phyloP scores from a whole-genome alignment of 495 filamentous ascomycete species.

The Hyaloscypha bicolor region DNA sequence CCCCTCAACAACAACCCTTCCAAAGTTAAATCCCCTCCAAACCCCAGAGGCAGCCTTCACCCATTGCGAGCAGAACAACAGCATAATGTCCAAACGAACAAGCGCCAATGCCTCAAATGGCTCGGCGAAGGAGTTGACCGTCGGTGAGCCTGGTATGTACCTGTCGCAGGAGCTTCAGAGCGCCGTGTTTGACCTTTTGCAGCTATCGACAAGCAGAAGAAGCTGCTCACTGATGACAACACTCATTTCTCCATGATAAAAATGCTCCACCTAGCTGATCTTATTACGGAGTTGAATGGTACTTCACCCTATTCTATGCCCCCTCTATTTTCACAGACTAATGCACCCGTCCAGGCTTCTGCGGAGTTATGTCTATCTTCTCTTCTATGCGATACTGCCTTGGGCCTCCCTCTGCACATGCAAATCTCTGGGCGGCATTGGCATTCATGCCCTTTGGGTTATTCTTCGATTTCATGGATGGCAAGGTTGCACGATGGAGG shows the following conservation, averaged over 20 bases:
- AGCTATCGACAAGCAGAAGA: constrained; percentile 85
- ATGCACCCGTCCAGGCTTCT: constrained; percentile 56
- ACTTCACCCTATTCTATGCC: not conserved
- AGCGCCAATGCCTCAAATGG: constrained; percentile 44
- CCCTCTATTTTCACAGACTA: not conserved
- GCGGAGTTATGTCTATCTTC: constrained; percentile 91
- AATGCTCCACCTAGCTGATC: constrained; percentile 90
- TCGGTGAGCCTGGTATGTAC: constrained; percentile 28
- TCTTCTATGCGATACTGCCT: constrained; percentile 94
- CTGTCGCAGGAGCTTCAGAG: not conserved
- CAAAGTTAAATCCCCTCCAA: not conserved
- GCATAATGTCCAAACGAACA: constrained; percentile 53
- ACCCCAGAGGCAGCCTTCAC: not conserved
- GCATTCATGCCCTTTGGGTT: constrained; percentile 89
- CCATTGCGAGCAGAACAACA: not conserved
- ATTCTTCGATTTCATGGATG: constrained; percentile 99
- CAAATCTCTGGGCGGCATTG: constrained; percentile 78
- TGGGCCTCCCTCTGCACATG: constrained; percentile 64
- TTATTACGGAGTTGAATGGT: constrained; percentile 97
- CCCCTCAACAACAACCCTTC: not conserved
- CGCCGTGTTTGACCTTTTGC: constrained; percentile 16
- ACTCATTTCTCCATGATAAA: constrained; percentile 73
- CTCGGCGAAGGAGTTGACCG: constrained; percentile 35
- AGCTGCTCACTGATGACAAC: constrained; percentile 72
- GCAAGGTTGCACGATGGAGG: constrained; percentile 92